Base-by-base conservation (phyloP, 192 early-diverging fungal species). In the Coemansia sp. region DNA sequence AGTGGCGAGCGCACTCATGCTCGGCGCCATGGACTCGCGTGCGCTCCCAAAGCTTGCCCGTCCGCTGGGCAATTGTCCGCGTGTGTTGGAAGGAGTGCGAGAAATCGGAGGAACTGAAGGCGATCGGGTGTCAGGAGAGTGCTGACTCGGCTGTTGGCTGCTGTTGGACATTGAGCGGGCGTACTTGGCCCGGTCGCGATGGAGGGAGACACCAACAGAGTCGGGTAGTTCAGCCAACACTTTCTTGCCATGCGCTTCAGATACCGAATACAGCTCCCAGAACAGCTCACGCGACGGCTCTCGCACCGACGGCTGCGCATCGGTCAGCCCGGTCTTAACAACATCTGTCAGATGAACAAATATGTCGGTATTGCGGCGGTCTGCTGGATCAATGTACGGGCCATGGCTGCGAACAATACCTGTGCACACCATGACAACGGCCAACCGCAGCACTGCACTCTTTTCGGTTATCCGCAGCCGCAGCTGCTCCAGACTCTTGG, bases 281-380 rank as follows among this genome's bases (percentile, higher is more conserved):
- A 73, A 76, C 55, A 82, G 53, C 61, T 82, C 67, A 8, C 79
- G 73, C 38, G 74, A 56, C 19, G 62, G 38, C 52, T 75, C 79
- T 24, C 79, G 50, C 19, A 76, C 79, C 0, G 64, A 54, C 19
- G 79, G 79, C 61, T 72, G 70, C 4, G 79, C 69, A 51, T 82
- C 79, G 3, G 45, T 56, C n/a, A 76, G 51, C n/a, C 64, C 74
- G 7, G 50, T 24, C 24, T 54, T 66, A 10, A 45, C 23, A 24
- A 76, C 54, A 2, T 62, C 69, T 11, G 41, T 52, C 25, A 80
- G 48, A 2, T 21, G 24, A 2, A 56, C 21, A n/a, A 80, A 52
- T 9, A 66, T 35, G 5, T 80, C 78, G 12, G 39, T 37, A 29
- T 21, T 55, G 55, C 78, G 68, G 23, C 78, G 72, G 49, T 75